Percentiles rank a stretch among this genome's conserved stretches.
Evolutionary conservation across 805 yeast species (phyloP).

Genomic region (Vanderwaltozyma yarrowii): DNA sequence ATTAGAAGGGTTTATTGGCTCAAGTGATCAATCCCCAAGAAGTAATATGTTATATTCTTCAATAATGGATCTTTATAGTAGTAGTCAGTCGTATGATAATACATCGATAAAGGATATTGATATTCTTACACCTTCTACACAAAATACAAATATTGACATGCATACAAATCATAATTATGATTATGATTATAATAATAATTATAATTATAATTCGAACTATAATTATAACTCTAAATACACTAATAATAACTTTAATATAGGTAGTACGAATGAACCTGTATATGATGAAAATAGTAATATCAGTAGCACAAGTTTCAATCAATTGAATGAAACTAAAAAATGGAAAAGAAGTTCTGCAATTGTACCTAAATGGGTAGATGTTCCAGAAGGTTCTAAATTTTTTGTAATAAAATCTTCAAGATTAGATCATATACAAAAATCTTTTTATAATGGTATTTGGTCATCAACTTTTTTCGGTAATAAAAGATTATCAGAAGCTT

Average conservation of each 20-base stretch:
- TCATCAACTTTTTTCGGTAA: conserved; percentile 51
- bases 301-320: too few relatives aligned
- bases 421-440: conserved; percentile 38
- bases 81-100: too few relatives aligned
- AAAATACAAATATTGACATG: neutral
- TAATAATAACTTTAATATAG: too few relatives aligned
- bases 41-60: too few relatives aligned
- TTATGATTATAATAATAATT: neutral
- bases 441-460: conserved; percentile 44
- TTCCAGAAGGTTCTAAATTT: conserved; percentile 29
- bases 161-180: neutral
- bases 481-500: conserved; percentile 40
- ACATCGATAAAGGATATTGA: too few relatives aligned
- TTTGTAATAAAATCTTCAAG: conserved; percentile 49
- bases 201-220: neutral
- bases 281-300: too few relatives aligned
- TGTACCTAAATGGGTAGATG: conserved; percentile 19
- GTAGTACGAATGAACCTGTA: too few relatives aligned
- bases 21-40: too few relatives aligned
- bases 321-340: neutral
- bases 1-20: conserved; percentile 2
- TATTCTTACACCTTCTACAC: too few relatives aligned
- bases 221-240: neutral
- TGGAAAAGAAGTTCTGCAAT: conserved; percentile 8
- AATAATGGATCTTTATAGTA: too few relatives aligned